These are phyloP conservation scores for Auriscalpium microsporum DNA, from an alignment of 768 basidiomycete genomes.

Conservation along the genomic window DNA sequence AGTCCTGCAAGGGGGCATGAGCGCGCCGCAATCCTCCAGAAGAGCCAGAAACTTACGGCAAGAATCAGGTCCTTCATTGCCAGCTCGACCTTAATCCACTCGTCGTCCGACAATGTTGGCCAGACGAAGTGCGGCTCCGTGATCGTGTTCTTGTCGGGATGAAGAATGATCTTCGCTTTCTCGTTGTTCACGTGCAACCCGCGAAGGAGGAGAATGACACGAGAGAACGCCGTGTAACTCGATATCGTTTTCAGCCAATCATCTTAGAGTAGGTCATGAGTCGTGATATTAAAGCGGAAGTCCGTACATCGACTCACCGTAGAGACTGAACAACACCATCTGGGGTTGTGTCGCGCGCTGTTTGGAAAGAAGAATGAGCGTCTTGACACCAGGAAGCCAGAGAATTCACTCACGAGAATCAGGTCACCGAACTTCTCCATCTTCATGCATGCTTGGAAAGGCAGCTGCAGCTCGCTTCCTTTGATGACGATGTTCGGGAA, in stretches of 20 bases:
- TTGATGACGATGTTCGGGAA: slow-evolving; percentile 99
- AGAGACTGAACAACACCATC: slow-evolving; percentile 97
- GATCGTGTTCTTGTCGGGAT: slow-evolving; percentile 94
- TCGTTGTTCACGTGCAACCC: slow-evolving; percentile 99
- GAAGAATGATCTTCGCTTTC: slow-evolving; percentile 97
- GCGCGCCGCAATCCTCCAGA: background rate
- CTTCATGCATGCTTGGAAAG: slow-evolving; percentile 99
- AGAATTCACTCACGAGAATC: slow-evolving; percentile 51
- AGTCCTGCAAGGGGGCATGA: slow-evolving; percentile 50
- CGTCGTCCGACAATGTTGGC: slow-evolving; percentile 88
- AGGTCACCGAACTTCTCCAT: slow-evolving; percentile 99
- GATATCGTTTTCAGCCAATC: slow-evolving; percentile 99
- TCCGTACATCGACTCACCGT: slow-evolving; percentile 40
- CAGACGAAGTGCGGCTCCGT: slow-evolving; percentile 98
- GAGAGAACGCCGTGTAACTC: slow-evolving; percentile 97
- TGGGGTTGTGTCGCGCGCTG: slow-evolving; percentile 95
- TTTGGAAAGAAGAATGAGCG: slow-evolving; percentile 8
- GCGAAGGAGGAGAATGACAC: slow-evolving; percentile 92
- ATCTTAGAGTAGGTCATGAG: slow-evolving; percentile 39
- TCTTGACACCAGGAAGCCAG: background rate
- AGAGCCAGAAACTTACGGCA: slow-evolving; percentile 40
- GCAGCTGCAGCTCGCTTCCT: slow-evolving; percentile 93
- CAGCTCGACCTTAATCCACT: slow-evolving; percentile 99
- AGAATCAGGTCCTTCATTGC: slow-evolving; percentile 97
- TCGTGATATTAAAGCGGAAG: background rate